Evolutionary conservation across 768 basidiomycete species (phyloP).

Genomic region (Amanita thiersii): DNA sequence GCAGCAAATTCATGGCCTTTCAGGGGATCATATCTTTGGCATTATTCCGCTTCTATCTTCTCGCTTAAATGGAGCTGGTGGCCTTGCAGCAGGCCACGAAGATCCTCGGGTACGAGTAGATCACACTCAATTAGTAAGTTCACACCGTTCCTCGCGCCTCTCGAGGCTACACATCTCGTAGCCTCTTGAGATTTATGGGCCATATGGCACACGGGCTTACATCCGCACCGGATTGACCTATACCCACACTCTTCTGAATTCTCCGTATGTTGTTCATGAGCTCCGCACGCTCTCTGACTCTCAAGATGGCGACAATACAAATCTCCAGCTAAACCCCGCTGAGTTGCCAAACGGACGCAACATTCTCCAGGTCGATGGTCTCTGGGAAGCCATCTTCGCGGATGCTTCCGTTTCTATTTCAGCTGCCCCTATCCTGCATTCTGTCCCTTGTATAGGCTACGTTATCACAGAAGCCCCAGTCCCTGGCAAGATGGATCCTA

Average conservation of each 20-base stretch:
- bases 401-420: conserved; percentile 52
- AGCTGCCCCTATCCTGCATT: conserved; percentile 74
- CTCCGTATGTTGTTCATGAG: conserved; percentile 78
- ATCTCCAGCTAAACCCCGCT: conserved; percentile 35
- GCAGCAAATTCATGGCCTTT: conserved; percentile 7
- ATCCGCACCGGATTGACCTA: conserved; percentile 60
- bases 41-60: conserved; percentile 61
- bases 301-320: conserved; percentile 36
- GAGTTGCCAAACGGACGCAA: conserved; percentile 60
- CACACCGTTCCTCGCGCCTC: background rate
- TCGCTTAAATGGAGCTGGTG: conserved; percentile 69
- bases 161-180: conserved; percentile 17
- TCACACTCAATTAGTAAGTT: conserved; percentile 25
- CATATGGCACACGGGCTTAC: conserved; percentile 74
- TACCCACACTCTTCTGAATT: conserved; percentile 60
- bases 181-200: conserved; percentile 83
- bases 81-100: conserved; percentile 44
- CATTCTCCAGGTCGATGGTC: conserved; percentile 47
- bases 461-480: conserved; percentile 63
- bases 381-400: conserved; percentile 61
- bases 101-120: conserved; percentile 46
- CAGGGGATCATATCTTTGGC: conserved; percentile 82
- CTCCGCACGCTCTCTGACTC: conserved; percentile 60
- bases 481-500: conserved; percentile 70
- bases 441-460: conserved; percentile 76